Conservation (phyloP, 331 rosid genomes). For the Malus hybrid region DNA sequence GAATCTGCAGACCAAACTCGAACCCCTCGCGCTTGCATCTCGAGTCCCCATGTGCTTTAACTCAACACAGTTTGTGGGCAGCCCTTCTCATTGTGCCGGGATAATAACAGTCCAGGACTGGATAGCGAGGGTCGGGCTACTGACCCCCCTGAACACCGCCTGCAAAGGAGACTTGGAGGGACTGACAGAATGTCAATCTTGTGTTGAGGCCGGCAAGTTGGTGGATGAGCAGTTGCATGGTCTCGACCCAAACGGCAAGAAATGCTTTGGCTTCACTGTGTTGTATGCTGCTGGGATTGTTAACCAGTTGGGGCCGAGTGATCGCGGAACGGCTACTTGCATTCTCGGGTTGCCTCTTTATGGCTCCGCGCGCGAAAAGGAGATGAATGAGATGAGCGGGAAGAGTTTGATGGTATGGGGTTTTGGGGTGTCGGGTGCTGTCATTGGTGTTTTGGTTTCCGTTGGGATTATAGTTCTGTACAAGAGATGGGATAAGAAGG, state of each 20-base stretch:
- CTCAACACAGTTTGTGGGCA: constrained; percentile 44
- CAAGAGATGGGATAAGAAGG: constrained; percentile 34
- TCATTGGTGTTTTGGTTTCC: constrained; percentile 35
- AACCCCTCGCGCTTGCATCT: constrained; percentile 28
- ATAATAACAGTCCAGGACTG: constrained; percentile 45
- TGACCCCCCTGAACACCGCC: constrained; percentile 18
- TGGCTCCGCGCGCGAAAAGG: constrained; percentile 12
- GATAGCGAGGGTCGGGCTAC: constrained; percentile 28
- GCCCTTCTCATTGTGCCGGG: constrained; percentile 45
- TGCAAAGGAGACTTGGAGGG: constrained; percentile 45
- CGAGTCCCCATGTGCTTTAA: constrained; percentile 39
- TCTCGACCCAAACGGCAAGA: constrained; percentile 24
- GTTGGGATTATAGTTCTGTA: constrained; percentile 19
- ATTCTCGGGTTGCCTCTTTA: constrained; percentile 45
- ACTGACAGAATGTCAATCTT: constrained; percentile 31
- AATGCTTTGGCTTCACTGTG: constrained; percentile 46
- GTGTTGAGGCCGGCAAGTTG: constrained; percentile 54
- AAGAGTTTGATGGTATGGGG: constrained; percentile 21
- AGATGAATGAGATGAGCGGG: constrained; percentile 11
- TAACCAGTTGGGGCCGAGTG: constrained; percentile 50
- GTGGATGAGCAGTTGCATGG: constrained; percentile 25
- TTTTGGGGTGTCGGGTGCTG: constrained; percentile 46
- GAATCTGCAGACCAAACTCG: constrained; percentile 13
- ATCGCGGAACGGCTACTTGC: constrained; percentile 42
- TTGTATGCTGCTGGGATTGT: constrained; percentile 60